Evolutionary conservation across 306 rosid genomes (phyloP).

Genomic region (Acacia crassicarpa): DNA sequence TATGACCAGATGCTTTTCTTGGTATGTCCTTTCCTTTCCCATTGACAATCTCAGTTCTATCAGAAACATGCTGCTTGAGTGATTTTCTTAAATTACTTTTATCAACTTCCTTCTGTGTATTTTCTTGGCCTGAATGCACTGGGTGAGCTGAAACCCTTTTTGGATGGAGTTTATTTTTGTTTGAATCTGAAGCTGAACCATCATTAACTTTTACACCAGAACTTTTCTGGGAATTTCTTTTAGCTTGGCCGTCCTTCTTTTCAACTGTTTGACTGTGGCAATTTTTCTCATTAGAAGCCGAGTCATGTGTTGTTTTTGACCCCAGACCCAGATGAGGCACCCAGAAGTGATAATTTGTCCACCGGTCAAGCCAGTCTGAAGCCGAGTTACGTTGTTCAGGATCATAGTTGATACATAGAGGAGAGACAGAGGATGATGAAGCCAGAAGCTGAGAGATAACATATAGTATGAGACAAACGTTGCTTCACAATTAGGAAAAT

Average conservation of each 20-base stretch:
- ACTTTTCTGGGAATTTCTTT: constrained; percentile 28
- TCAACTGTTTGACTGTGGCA: constrained; percentile 19
- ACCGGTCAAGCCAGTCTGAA: constrained; percentile 46
- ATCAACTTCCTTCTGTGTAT: constrained; percentile 32
- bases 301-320: constrained; percentile 1
- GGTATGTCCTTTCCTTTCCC: constrained; percentile 20
- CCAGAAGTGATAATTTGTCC: constrained; percentile 46
- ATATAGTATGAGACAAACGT: neutral
- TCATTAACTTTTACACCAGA: constrained; percentile 21
- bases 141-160: constrained; percentile 27
- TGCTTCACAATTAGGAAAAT: neutral
- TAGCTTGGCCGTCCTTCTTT: constrained; percentile 13
- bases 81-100: constrained; percentile 30
- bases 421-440: constrained; percentile 27
- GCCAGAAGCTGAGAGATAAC: constrained; percentile 42
- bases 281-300: constrained; percentile 24
- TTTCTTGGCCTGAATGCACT: constrained; percentile 34
- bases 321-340: constrained; percentile 29
- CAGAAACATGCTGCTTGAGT: constrained; percentile 20
- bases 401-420: constrained; percentile 28
- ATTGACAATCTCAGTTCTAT: constrained; percentile 22
- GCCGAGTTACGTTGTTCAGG: constrained; percentile 29
- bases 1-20: constrained; percentile 19
- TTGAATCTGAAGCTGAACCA: constrained; percentile 22
- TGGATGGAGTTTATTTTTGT: constrained; percentile 18